Evolutionary conservation across 495 filamentous ascomycete species (phyloP), one percentile per base, ranked within the genome.

Genomic region (Penicillium macrosclerotiorum): DNA sequence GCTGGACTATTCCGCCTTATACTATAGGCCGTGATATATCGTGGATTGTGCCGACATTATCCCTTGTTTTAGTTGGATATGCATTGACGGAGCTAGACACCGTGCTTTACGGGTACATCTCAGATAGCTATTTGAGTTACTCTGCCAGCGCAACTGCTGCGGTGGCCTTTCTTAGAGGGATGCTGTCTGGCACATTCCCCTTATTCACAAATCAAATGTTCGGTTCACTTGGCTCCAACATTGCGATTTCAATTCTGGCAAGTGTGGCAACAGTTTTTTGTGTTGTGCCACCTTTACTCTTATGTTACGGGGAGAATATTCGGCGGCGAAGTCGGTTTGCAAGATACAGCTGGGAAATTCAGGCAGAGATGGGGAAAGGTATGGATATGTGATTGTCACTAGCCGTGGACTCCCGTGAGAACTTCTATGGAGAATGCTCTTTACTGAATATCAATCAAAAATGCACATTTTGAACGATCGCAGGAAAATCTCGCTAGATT

Each of bases 101-200:
- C 1, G 67, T 71, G 11, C 59, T 81, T 0, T 63, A 68, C 13
- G 75, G 72, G 1, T 82, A 82, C 44, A 63, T 82, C 9, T 71
- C 75, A 12, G 76, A 80, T 52, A 62, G 70, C 16, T 82, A 81
- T 47, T 60, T 72, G 8, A 67, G 67, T 27, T 78, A 76, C 47
- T 71, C 74, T 0, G 72, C 75, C 0, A 77, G 74, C 40, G 77
- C 69, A 2, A 73, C 75, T 31, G 75, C 75, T 7, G 68, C 75
- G 0, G 47, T 81, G 39, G 59, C 68, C 0, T 65, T 79, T 7
- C 27, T 76, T 8, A 64, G 76, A 2, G 69, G 73, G 0, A 25
- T 72, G 7, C 41, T 78, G 0, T 70, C 73, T 0, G 74, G 70
- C 0, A 31, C 64, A 1, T 73, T 79, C 40, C 76, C 75, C 1